A percentile compares a stretch with the other conserved stretches of the same genome.
phyloP scores from a whole-genome alignment of 23 red algal species.

The Gracilaria caudata region DNA sequence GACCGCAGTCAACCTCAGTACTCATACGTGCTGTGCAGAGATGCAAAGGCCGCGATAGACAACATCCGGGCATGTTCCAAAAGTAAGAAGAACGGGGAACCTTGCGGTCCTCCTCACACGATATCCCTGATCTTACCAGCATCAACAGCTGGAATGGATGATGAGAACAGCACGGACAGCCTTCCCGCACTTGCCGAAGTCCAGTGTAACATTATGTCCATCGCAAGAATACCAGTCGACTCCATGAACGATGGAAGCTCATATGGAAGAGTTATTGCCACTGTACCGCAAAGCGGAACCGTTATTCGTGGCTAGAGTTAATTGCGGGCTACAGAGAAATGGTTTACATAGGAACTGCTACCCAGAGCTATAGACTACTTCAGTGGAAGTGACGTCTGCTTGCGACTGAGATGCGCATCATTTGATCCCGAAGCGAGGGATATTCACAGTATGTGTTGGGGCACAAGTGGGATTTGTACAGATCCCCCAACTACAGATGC shows the following conservation, averaged over 20 bases:
- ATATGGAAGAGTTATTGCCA: constrained; percentile 62
- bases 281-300: constrained; percentile 36
- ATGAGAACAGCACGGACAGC: constrained; percentile 36
- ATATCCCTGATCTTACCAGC: constrained; percentile 62
- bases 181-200: constrained; percentile 49
- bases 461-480: neutral
- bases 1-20: constrained; percentile 25
- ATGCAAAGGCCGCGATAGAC: constrained; percentile 44
- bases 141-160: constrained; percentile 35
- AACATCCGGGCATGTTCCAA: constrained; percentile 46
- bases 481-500: neutral
- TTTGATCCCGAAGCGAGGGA: neutral
- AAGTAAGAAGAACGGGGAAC: constrained; percentile 38
- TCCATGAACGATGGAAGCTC: constrained; percentile 16
- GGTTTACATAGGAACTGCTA: neutral
- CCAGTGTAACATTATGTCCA: constrained; percentile 59
- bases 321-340: neutral
- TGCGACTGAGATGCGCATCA: neutral
- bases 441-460: neutral
- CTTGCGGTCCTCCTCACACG: constrained; percentile 55
- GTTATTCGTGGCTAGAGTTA: constrained; percentile 20
- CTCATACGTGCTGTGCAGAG: constrained; percentile 59
- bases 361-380: neutral
- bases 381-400: neutral
- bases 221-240: constrained; percentile 56